These are phyloP conservation scores for Penicillium freii DNA, from an alignment of 2,329 filamentous ascomycete genomes.

Conservation along the genomic window DNA sequence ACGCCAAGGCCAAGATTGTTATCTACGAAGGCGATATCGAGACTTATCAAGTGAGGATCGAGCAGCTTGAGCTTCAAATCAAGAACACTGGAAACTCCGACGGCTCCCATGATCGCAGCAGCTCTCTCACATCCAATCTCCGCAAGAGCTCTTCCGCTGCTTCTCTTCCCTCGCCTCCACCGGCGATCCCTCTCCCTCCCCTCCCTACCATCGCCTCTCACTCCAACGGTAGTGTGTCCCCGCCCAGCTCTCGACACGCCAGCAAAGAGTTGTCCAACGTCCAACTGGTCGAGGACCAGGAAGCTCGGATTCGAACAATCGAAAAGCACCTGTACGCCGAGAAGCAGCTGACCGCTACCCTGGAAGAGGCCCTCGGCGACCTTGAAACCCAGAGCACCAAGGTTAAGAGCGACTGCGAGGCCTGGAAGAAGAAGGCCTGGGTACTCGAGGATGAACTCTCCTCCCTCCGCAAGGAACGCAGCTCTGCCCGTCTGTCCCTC, in stretches of 20 bases:
- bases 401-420: slow-evolving; percentile 84
- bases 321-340: slow-evolving; percentile 96
- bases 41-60: slow-evolving; percentile 53
- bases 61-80: slow-evolving; percentile 62
- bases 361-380: slow-evolving; percentile 93
- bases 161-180: slow-evolving; percentile 88
- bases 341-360: slow-evolving; percentile 90
- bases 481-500: slow-evolving; percentile 62
- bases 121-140: slow-evolving; percentile 65
- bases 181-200: slow-evolving; percentile 91
- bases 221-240: slow-evolving; percentile 53
- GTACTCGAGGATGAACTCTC: slow-evolving; percentile 65
- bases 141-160: slow-evolving; percentile 81
- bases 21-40: slow-evolving; percentile 69
- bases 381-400: slow-evolving; percentile 89
- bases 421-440: slow-evolving; percentile 81
- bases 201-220: slow-evolving; percentile 64
- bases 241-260: slow-evolving; percentile 65
- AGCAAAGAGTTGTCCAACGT: slow-evolving; percentile 78
- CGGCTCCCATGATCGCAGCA: slow-evolving; percentile 53
- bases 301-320: slow-evolving; percentile 89
- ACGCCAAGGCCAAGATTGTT: slow-evolving; percentile 65
- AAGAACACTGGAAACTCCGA: slow-evolving; percentile 41
- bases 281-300: slow-evolving; percentile 91
- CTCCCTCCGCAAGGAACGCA: slow-evolving; percentile 58